Base-by-base conservation (phyloP, 768 basidiomycete genomes). In the Boletus subparvulus region DNA sequence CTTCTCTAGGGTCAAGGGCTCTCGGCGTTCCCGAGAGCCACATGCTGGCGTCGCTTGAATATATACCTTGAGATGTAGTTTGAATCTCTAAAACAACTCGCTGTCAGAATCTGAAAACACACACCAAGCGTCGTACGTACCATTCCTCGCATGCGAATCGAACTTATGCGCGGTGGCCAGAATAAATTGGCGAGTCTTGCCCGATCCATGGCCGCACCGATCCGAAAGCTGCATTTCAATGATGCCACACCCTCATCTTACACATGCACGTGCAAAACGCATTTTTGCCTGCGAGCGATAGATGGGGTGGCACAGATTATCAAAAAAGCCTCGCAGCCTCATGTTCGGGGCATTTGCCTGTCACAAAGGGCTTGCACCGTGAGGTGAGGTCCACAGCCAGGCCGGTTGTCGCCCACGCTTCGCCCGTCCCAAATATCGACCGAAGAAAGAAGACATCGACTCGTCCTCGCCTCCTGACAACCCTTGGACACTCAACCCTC, bases 261-360 rank as follows among this genome's bases (percentile, higher is more conserved):
- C 45, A 41, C 55, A 17, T 44, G 58, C 65, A 66, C 65, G 65
- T 66, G 65, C 35, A 58, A 54, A 65, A 58, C 45, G 49, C 60
- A 54, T 68, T 65, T 65, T 50, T 45, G 51, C 57, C 56, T 32
- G 44, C 56, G 45, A 55, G 45, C 40, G 62, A 68, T 64, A 51
- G 52, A 59, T 36, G 43, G 55, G 37, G 55, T 45, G 60, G 43
- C 58, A 58, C 48, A 43, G 56, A 59, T 71, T 65, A 71, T 69
- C 68, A 61, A 70, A 70, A 66, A 54, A 0, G 43, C 49, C 47
- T 62, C 4, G 58, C 54, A 52, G 58, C 69, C 69, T 71, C 69
- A 57, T 69, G 69, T 60, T 57, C 13, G 43, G 45, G 40, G 65
- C 61, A 43, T 71, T 70, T 36, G 33, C 26, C 40, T 35, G 48